Evolutionary conservation across 2,329 filamentous ascomycete species (phyloP), one percentile per base, ranked within the genome.

Genomic region (Calonectria multiphialidica): DNA sequence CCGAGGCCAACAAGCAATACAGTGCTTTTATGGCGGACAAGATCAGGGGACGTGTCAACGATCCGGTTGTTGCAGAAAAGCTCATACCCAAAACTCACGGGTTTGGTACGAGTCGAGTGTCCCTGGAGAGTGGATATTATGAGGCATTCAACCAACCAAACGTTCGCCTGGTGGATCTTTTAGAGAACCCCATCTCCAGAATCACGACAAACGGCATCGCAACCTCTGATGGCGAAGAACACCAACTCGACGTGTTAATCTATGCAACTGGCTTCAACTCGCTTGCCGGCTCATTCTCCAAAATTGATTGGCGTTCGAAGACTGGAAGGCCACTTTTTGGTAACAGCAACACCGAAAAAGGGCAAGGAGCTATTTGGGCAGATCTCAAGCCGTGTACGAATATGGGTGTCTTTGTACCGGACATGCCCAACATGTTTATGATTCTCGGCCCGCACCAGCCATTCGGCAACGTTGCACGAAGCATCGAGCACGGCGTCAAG

Each of bases 401-500:
- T 18, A 49, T 77, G 0, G 75, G 75, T 0, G 40, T 77, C 0
- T 74, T 69, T 2, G 69, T 72, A 0, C 71, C 75, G 0, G 69
- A 70, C 0, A 76, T 78, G 74, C 76, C 76, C 42, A 77, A 77
- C n/a, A 76, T 77, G 76, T 77, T 78, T 1, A 77, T 77, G 72
- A 69, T 77, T 15, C 71, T 77, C 0, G 76, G 76, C 0, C 76
- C 76, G 3, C 76, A 78, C 2, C 73, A 78, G 2, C 76, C 76
- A 0, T 75, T 77, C 1, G 76, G 76, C 0, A 77, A 77, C 6
- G 73, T 73, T 0, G 71, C 76, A 1, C 76, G 76, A 3, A 77
- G 68, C 45, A 77, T 77, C 0, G 76, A 78, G 37, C 63, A 71
- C 4, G 72, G 35, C 0, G 76, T 73, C 0, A 42, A 66, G 6